phyloP scores from a whole-genome alignment of 495 filamentous ascomycete genomes.

The Xylaria intraflava region DNA sequence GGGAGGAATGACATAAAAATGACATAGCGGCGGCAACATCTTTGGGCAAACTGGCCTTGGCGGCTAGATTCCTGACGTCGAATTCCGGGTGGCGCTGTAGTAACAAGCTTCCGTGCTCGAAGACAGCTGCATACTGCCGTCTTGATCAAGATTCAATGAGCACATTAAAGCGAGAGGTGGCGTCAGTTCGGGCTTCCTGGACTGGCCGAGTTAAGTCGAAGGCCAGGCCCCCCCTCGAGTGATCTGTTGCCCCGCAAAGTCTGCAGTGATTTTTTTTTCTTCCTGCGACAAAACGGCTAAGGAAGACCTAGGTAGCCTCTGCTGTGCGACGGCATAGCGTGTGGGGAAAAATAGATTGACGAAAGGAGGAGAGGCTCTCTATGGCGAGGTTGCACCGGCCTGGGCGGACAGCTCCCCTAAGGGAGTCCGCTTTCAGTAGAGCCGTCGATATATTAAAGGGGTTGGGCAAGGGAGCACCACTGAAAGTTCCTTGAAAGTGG shows the following conservation, averaged over 20 bases:
- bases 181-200: constrained; percentile 21
- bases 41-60: constrained; percentile 14
- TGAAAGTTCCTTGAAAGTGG: neutral
- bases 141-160: constrained; percentile 21
- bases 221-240: constrained; percentile 15
- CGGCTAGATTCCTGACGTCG: constrained; percentile 5
- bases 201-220: constrained; percentile 22
- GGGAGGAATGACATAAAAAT: constrained; percentile 9
- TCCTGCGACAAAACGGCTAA: constrained; percentile 21
- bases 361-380: constrained; percentile 22
- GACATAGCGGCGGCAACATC: constrained; percentile 15
- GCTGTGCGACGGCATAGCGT: constrained; percentile 26
- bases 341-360: constrained; percentile 26
- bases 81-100: constrained; percentile 8
- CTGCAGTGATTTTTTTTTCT: constrained; percentile 24
- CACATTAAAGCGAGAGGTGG: constrained; percentile 14
- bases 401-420: constrained; percentile 21
- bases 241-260: constrained; percentile 18
- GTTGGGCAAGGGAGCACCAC: constrained; percentile 15
- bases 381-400: constrained; percentile 25
- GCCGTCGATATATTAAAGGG: constrained; percentile 18
- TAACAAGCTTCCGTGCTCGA: constrained; percentile 21
- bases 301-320: constrained; percentile 22
- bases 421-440: constrained; percentile 18
- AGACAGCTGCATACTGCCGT: constrained; percentile 26